A percentile compares a stretch with the other conserved stretches of the same genome.
phyloP scores from a whole-genome alignment of 2,329 filamentous ascomycete species.

The Hymenoscyphus occultus region DNA sequence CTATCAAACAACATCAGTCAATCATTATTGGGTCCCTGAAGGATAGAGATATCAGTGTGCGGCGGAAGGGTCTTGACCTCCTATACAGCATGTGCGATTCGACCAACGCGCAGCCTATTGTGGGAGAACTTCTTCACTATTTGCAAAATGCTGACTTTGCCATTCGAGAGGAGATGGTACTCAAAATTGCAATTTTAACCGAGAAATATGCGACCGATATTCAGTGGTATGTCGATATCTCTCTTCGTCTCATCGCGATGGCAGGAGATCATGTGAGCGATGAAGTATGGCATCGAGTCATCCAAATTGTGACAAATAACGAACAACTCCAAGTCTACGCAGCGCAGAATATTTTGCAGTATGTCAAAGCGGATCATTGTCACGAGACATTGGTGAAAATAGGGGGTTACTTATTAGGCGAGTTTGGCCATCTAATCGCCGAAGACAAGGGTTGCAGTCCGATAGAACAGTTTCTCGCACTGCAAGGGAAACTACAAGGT shows the following conservation, averaged over 20 bases:
- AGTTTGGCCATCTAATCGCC: conserved; percentile 95
- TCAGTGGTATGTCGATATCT: conserved; percentile 99
- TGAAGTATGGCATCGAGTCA: conserved; percentile 98
- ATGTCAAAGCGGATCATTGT: conserved; percentile 88
- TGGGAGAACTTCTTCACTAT: conserved; percentile 89
- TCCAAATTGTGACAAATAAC: conserved; percentile 98
- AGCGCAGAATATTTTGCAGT: conserved; percentile 86
- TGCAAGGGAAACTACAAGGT: conserved; percentile 84
- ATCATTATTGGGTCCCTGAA: conserved; percentile 93
- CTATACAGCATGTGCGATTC: conserved; percentile 99
- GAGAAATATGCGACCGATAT: conserved; percentile 98
- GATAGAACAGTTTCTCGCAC: conserved; percentile 92
- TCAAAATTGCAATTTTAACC: conserved; percentile 97
- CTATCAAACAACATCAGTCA: conserved; percentile 96
- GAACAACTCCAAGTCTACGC: conserved; percentile 97
- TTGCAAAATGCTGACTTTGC: conserved; percentile 96
- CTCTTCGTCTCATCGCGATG: conserved; percentile 88
- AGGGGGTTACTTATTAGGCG: conserved; percentile 90
- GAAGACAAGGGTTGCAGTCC: conserved; percentile 90
- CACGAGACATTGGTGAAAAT: conserved; percentile 98
- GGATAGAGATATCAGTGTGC: conserved; percentile 94
- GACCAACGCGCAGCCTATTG: conserved; percentile 89
- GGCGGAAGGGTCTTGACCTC: conserved; percentile 90
- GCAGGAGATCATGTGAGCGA: conserved; percentile 98
- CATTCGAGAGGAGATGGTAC: conserved; percentile 97